Evolutionary conservation across 371 early-diverging fungal genomes (phyloP).

Genomic region (Aphelidium insulamus): DNA sequence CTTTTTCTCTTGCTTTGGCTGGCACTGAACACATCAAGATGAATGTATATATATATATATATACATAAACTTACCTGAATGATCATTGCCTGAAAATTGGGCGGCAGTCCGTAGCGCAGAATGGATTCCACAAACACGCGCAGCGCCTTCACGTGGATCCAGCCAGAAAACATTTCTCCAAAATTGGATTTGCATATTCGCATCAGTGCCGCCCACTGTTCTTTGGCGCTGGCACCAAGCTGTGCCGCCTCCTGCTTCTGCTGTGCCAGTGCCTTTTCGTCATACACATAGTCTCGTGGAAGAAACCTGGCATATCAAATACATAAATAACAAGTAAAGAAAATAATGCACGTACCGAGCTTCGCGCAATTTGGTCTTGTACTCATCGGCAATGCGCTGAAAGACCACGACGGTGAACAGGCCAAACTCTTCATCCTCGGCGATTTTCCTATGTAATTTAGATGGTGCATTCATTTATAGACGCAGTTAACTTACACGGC

Average conservation of each 20-base stretch:
- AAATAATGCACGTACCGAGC: slow-evolving; percentile 23
- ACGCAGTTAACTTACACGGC: slow-evolving; percentile 30
- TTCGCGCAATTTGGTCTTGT: slow-evolving; percentile 62
- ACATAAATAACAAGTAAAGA: not conserved
- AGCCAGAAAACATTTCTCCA: slow-evolving; percentile 68
- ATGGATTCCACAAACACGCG: slow-evolving; percentile 90
- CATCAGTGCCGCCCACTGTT: slow-evolving; percentile 47
- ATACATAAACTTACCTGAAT: slow-evolving; percentile 27
- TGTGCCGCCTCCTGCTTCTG: slow-evolving; percentile 52
- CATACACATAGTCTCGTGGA: slow-evolving; percentile 81
- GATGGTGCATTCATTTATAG: not conserved
- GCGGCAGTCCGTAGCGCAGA: slow-evolving; percentile 86
- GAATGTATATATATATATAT: not conserved
- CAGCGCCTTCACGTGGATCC: slow-evolving; percentile 80
- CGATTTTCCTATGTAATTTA: slow-evolving; percentile 29
- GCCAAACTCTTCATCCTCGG: slow-evolving; percentile 81
- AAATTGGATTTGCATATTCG: slow-evolving; percentile 79
- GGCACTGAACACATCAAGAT: slow-evolving; percentile 1
- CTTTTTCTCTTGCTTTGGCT: too few relatives aligned
- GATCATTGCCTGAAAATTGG: slow-evolving; percentile 67
- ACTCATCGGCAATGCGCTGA: slow-evolving; percentile 66
- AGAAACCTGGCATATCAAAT: slow-evolving; percentile 51
- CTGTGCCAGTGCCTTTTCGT: slow-evolving; percentile 42
- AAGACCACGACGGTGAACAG: slow-evolving; percentile 80
- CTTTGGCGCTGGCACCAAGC: slow-evolving; percentile 44